A percentile compares a stretch with the other conserved stretches of the same genome.
These are phyloP conservation scores for Pezicula rhizophila DNA, from an alignment of 2,329 filamentous ascomycete genomes.

Conservation along the genomic window DNA sequence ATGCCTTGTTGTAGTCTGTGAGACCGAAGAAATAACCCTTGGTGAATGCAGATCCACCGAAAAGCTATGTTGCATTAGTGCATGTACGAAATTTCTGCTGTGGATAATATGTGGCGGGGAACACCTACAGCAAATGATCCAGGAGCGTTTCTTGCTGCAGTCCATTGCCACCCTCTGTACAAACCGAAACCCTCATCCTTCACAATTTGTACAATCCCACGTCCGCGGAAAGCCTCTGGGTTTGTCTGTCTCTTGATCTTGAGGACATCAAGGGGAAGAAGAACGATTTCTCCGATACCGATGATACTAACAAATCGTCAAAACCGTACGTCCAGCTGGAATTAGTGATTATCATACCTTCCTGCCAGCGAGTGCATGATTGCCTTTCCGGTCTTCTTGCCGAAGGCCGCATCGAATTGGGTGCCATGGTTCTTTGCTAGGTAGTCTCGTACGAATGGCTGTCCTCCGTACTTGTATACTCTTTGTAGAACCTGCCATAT, in stretches of 20 bases:
- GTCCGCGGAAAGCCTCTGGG: conserved; percentile 92
- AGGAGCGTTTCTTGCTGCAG: conserved; percentile 90
- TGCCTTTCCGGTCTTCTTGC: conserved; percentile 95
- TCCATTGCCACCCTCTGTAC: conserved; percentile 97
- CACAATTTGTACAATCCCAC: conserved; percentile 84
- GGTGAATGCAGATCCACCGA: conserved; percentile 93
- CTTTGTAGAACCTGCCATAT: conserved; percentile 70
- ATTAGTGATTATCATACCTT: conserved; percentile 46
- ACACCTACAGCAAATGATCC: conserved; percentile 85
- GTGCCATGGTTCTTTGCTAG: conserved; percentile 72
- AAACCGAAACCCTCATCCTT: conserved; percentile 91
- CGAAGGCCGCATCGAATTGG: conserved; percentile 83
- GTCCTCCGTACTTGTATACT: conserved; percentile 98
- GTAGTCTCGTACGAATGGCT: conserved; percentile 91
- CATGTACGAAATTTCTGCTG: neutral
- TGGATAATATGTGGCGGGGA: neutral
- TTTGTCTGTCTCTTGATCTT: conserved; percentile 99
- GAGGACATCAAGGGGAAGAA: conserved; percentile 90
- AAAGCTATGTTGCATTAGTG: conserved; percentile 54
- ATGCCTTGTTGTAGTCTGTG: conserved; percentile 89
- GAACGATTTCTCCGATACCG: conserved; percentile 93
- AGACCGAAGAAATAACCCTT: conserved; percentile 94
- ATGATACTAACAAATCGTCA: conserved; percentile 57
- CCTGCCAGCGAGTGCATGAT: conserved; percentile 97
- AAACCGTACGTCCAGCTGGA: neutral